phyloP scores from a whole-genome alignment of 148 eudicot genomes.

The Fagopyrum tataricum region DNA sequence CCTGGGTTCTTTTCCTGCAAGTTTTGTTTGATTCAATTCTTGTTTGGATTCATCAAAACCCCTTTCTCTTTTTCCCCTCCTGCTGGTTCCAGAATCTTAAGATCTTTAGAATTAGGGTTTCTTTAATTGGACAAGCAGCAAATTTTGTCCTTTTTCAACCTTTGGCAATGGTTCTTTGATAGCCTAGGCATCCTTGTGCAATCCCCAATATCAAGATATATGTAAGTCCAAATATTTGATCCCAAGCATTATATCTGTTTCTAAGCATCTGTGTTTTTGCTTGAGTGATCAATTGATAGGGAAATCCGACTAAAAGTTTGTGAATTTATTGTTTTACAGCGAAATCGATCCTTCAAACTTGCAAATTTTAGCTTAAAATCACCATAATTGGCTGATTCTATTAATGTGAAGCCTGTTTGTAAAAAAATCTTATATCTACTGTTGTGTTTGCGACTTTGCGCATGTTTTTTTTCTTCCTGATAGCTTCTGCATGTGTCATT shows the following conservation, averaged over 20 bases:
- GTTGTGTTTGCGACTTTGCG: neutral
- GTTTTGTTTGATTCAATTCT: neutral
- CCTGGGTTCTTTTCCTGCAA: neutral
- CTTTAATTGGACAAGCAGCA: neutral
- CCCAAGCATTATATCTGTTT: neutral
- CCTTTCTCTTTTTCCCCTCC: neutral
- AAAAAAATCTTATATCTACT: neutral
- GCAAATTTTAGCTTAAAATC: neutral
- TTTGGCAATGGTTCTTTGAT: conserved; percentile 2
- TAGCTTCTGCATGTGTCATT: neutral
- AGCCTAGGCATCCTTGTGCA: neutral
- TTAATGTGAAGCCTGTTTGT: neutral
- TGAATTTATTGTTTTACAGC: neutral
- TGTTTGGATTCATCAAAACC: neutral
- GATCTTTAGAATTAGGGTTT: neutral
- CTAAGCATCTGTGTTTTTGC: neutral
- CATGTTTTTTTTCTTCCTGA: neutral
- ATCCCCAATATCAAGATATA: neutral
- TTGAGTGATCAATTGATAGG: neutral
- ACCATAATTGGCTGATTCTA: neutral
- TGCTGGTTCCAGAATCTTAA: conserved; percentile 1
- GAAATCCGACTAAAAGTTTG: neutral
- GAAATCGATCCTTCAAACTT: neutral
- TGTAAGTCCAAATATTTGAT: conserved; percentile 1
- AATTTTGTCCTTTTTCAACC: neutral